These are phyloP conservation scores for Hypoxylon sp. DNA, from an alignment of 2,329 filamentous ascomycete genomes.

Conservation along the genomic window DNA sequence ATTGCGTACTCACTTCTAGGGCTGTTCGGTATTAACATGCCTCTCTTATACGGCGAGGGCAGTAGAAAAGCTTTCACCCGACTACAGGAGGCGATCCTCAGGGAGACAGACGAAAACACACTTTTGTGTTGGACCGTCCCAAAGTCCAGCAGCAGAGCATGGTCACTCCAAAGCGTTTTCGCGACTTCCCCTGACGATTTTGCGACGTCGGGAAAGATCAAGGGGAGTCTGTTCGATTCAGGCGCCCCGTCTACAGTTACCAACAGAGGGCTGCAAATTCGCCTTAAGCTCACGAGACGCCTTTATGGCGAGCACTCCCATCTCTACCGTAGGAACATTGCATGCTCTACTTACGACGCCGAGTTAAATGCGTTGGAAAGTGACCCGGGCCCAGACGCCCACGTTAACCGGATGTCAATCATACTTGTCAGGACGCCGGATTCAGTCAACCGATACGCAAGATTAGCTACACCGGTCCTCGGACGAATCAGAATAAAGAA, in stretches of 20 bases:
- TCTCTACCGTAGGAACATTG: slow-evolving; percentile 4
- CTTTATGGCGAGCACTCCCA: slow-evolving; percentile 14
- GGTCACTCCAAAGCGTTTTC: slow-evolving; percentile 32
- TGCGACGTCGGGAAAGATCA: slow-evolving; percentile 8
- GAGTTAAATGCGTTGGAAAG: slow-evolving; percentile 13
- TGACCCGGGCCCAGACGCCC: not conserved
- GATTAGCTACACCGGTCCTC: slow-evolving; percentile 21
- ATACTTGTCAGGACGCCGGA: slow-evolving; percentile 15
- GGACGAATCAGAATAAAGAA: not conserved
- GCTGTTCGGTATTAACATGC: slow-evolving; percentile 34
- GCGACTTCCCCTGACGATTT: slow-evolving; percentile 35
- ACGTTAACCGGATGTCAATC: slow-evolving; percentile 12
- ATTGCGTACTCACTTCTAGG: slow-evolving; percentile 33
- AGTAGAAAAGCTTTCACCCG: slow-evolving; percentile 21
- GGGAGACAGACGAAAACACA: slow-evolving; percentile 28
- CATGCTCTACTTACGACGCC: slow-evolving; percentile 11
- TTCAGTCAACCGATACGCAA: slow-evolving; percentile 18
- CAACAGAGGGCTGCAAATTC: slow-evolving; percentile 30
- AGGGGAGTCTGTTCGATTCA: slow-evolving; percentile 7
- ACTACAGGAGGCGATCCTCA: slow-evolving; percentile 33
- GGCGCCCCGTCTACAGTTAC: slow-evolving; percentile 27
- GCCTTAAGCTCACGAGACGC: slow-evolving; percentile 8
- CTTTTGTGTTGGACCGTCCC: slow-evolving; percentile 33
- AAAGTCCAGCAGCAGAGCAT: slow-evolving; percentile 16
- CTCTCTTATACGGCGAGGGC: slow-evolving; percentile 34